phyloP scores from a whole-genome alignment of 2,329 filamentous ascomycete species.

The Dactylellina leptospora region DNA sequence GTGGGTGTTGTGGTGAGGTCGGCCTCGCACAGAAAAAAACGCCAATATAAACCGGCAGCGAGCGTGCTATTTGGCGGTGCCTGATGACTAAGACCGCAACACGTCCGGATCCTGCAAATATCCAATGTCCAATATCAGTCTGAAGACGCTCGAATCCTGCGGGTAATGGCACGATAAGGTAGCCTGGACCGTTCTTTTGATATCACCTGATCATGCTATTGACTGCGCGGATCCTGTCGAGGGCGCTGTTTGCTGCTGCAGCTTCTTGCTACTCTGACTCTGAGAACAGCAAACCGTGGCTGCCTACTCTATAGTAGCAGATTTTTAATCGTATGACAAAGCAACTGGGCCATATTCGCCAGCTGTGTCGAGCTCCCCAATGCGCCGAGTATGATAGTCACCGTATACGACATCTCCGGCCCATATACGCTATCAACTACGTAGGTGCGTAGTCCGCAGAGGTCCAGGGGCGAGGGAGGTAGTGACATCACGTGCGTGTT shows the following conservation, averaged over 20 bases:
- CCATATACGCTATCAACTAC: too few species aligned
- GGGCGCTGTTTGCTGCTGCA: not conserved
- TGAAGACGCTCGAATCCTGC: slow-evolving; percentile 1
- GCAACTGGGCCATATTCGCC: too few species aligned
- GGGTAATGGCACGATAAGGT: slow-evolving; percentile 7
- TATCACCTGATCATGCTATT: slow-evolving; percentile 24
- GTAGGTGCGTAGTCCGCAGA: not conserved
- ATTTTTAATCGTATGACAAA: too few species aligned
- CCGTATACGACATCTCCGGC: too few species aligned
- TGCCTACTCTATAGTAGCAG: too few species aligned
- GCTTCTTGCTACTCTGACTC: too few species aligned
- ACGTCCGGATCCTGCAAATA: slow-evolving; percentile 30
- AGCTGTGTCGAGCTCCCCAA: too few species aligned
- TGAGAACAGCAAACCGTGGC: too few species aligned
- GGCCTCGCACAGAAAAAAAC: slow-evolving; percentile 58
- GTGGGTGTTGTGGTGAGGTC: slow-evolving; percentile 44
- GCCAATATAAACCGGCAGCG: slow-evolving; percentile 63
- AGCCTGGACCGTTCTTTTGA: slow-evolving; percentile 31
- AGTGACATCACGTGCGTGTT: not conserved
- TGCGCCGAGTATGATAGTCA: too few species aligned
- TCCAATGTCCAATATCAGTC: too few species aligned
- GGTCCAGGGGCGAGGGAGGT: not conserved
- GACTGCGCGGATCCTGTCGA: not conserved
- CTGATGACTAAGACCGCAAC: slow-evolving; percentile 49
- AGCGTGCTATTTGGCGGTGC: not conserved